Base-by-base conservation (phyloP, 2,329 filamentous ascomycete species). In the Chaetothyriales sp. region DNA sequence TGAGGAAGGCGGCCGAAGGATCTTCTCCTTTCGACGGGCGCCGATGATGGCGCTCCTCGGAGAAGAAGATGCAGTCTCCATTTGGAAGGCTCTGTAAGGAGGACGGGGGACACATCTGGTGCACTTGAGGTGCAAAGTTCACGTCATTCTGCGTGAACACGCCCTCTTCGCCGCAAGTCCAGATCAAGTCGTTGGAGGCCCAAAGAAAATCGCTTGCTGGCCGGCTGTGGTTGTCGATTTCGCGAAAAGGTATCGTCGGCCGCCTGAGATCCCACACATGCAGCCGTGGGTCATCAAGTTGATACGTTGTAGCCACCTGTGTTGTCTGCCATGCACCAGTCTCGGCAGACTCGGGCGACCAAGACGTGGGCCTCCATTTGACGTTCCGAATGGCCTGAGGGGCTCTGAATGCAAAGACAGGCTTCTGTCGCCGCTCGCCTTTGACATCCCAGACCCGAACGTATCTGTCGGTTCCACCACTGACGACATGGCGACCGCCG, bases 401-500 rank as follows among this genome's bases (percentile, higher is more conserved):
- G 5, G 78, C 77, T 54, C 76, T 74, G 54, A 83, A 69, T 51
- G 78, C 72, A 59, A 76, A 79, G 2, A 70, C 69, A 46, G 78
- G 71, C 63, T 82, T 82, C 62, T 79, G 77, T 54, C 76, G 73
- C 56, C 77, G 71, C 51, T 75, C 71, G n/a, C 66, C 69, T 3
- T 77, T 77, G 52, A 82, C 77, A 62, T 83, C 78, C 78, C 80
- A 83, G 25, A 83, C 73, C 62, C 78, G 78, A 56, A 83, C 74
- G 28, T 77, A 77, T 53, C 76, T 77, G 63, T 83, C 80, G 19
- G 75, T 71, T 49, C 80, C 74, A n/a, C 77, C 78, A 58, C 78
- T 82, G 50, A 78, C 72, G 8, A 83, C 67, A 62, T 83, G 78
- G 60, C 77, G 81, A 5, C 80, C 80, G 59, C 83, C 79, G 1